Evolutionary conservation across 768 basidiomycete genomes (phyloP).

Genomic region (Pleurotus pulmonarius): DNA sequence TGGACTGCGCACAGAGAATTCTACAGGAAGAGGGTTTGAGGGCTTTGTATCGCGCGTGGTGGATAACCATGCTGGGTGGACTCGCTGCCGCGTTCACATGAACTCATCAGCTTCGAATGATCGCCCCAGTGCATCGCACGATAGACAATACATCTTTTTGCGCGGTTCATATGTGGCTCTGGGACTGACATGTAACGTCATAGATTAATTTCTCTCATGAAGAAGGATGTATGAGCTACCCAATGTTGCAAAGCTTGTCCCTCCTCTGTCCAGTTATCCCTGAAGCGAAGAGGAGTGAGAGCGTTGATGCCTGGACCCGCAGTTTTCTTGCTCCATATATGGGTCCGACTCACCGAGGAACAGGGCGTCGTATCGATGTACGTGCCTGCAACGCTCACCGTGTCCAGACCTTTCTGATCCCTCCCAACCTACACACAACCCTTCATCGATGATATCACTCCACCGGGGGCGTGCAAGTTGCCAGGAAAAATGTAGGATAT

Average conservation of each 20-base stretch:
- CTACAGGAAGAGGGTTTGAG: conserved; percentile 74
- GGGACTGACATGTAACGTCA: conserved; percentile 8
- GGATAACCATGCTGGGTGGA: conserved; percentile 70
- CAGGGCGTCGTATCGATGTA: conserved; percentile 3
- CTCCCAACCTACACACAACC: background rate
- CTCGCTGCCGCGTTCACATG: conserved; percentile 52
- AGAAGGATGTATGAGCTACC: background rate
- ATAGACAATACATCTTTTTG: background rate
- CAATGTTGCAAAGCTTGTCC: background rate
- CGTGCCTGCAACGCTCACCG: background rate
- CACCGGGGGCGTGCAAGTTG: background rate
- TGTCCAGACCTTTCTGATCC: background rate
- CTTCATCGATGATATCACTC: conserved; percentile 6
- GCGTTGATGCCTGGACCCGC: background rate
- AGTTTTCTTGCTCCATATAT: conserved; percentile 1
- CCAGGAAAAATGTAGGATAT: background rate
- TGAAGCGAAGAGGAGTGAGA: conserved; percentile 1
- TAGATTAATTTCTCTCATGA: background rate
- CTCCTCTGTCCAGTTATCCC: background rate
- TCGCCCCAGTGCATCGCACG: background rate
- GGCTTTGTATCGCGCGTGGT: conserved; percentile 82
- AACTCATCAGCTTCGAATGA: conserved; percentile 9
- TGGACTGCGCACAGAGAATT: conserved; percentile 75
- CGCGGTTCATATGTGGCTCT: background rate
- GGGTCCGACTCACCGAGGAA: conserved; percentile 5